Evolutionary conservation across 192 early-diverging fungal species (phyloP).

Genomic region (Radiomyces spectabilis): DNA sequence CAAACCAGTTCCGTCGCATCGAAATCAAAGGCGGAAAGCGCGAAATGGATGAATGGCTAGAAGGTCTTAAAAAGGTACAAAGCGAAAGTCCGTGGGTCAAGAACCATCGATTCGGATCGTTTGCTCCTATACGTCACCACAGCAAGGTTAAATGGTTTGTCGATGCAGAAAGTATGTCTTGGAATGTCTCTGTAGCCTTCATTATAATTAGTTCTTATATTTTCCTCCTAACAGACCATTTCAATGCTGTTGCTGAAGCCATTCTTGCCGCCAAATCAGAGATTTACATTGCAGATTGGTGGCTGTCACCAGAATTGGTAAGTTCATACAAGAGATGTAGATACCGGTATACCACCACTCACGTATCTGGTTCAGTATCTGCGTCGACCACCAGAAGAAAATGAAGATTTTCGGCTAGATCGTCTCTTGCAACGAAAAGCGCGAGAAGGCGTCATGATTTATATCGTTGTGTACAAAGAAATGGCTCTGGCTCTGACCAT

Average conservation of each 20-base stretch:
- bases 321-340: too few relatives aligned
- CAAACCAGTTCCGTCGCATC: conserved; percentile 53
- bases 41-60: conserved; percentile 54
- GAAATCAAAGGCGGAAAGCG: conserved; percentile 60
- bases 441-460: conserved; percentile 73
- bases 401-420: conserved; percentile 74
- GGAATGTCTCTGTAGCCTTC: background rate
- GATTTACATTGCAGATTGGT: conserved; percentile 77
- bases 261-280: conserved; percentile 57
- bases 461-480: conserved; percentile 79
- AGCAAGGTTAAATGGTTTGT: conserved; percentile 65
- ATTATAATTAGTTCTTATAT: background rate
- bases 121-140: conserved; percentile 62
- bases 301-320: conserved; percentile 72
- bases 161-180: conserved; percentile 41
- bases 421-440: conserved; percentile 70
- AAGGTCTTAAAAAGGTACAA: conserved; percentile 51
- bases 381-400: conserved; percentile 58
- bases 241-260: conserved; percentile 62
- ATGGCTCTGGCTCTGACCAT: conserved; percentile 64
- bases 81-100: conserved; percentile 53
- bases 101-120: conserved; percentile 58
- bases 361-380: conserved; percentile 53
- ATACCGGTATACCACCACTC: too few relatives aligned
- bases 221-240: conserved; percentile 47